These are phyloP conservation scores for Neurospora sublineolata DNA, from an alignment of 495 filamentous ascomycete genomes.

Conservation along the genomic window DNA sequence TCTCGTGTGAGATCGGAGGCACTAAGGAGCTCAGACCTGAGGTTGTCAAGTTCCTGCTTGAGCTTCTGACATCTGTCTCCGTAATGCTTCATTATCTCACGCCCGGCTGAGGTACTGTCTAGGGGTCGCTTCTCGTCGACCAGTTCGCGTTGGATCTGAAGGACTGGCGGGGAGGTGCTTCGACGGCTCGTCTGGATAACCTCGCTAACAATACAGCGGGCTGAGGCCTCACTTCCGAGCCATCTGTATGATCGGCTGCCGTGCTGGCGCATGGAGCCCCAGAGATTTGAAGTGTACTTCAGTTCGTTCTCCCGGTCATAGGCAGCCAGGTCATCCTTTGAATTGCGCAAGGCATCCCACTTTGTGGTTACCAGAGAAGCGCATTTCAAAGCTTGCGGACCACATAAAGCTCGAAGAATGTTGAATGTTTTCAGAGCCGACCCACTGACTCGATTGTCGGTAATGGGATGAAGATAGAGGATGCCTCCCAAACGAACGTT, in stretches of 20 bases:
- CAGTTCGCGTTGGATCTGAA: conserved; percentile 30
- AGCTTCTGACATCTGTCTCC: not conserved
- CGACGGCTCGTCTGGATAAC: not conserved
- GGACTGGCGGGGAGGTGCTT: not conserved
- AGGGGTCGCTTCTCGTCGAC: conserved; percentile 18
- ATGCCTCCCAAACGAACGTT: not conserved
- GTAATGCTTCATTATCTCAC: not conserved
- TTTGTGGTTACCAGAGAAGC: not conserved
- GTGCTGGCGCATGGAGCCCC: not conserved
- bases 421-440: not conserved
- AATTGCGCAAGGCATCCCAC: not conserved
- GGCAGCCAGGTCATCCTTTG: not conserved
- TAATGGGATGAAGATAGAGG: conserved; percentile 1
- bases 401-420: not conserved
- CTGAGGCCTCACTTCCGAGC: not conserved
- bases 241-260: not conserved
- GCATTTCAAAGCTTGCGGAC: not conserved
- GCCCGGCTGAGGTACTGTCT: conserved; percentile 23
- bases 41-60: not conserved
- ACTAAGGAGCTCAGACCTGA: not conserved
- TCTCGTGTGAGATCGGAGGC: not conserved
- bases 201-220: not conserved
- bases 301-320: not conserved
- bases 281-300: not conserved
- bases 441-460: not conserved